A percentile compares a stretch with the other conserved stretches of the same genome.
Conservation (phyloP, 1,284 basidiomycete species). For the Filobasidium uniguttulatum region DNA sequence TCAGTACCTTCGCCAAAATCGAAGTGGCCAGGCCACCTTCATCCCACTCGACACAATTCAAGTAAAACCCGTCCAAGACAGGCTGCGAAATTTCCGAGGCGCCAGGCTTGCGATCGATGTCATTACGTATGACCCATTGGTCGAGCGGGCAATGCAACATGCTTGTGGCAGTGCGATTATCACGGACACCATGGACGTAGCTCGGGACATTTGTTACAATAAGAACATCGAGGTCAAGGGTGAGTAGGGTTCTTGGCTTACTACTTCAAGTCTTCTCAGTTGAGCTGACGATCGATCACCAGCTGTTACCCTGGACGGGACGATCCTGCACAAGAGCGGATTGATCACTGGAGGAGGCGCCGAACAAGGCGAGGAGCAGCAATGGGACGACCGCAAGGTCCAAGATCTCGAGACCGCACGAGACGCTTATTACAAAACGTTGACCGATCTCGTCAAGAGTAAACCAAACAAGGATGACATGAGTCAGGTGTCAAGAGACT, state of each 20-base stretch:
- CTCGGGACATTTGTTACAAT: slow-evolving; percentile 79
- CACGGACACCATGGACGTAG: slow-evolving; percentile 88
- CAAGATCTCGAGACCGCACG: slow-evolving; percentile 60
- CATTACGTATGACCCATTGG: slow-evolving; percentile 68
- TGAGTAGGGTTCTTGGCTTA: slow-evolving; percentile 31
- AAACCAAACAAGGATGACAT: slow-evolving; percentile 71
- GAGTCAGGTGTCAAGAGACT: slow-evolving; percentile 60
- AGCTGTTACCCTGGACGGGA: slow-evolving; percentile 96
- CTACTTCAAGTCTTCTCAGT: neutral
- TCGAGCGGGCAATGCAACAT: slow-evolving; percentile 89
- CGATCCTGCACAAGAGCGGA: slow-evolving; percentile 93
- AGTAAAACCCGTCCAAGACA: slow-evolving; percentile 85
- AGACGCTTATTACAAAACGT: slow-evolving; percentile 61
- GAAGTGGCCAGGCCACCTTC: slow-evolving; percentile 89
- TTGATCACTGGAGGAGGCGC: slow-evolving; percentile 90
- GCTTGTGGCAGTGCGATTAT: slow-evolving; percentile 91
- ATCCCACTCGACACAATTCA: slow-evolving; percentile 94
- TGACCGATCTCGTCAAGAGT: slow-evolving; percentile 65
- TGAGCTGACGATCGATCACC: too few relatives aligned
- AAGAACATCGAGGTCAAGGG: slow-evolving; percentile 92
- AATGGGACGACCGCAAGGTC: slow-evolving; percentile 88
- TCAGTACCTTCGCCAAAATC: slow-evolving; percentile 88
- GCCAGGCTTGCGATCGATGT: slow-evolving; percentile 89
- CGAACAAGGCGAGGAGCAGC: slow-evolving; percentile 53
- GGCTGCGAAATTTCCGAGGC: slow-evolving; percentile 80